Conservation (phyloP, 1,139 yeast species). For the Suhomyces bribrorum region DNA sequence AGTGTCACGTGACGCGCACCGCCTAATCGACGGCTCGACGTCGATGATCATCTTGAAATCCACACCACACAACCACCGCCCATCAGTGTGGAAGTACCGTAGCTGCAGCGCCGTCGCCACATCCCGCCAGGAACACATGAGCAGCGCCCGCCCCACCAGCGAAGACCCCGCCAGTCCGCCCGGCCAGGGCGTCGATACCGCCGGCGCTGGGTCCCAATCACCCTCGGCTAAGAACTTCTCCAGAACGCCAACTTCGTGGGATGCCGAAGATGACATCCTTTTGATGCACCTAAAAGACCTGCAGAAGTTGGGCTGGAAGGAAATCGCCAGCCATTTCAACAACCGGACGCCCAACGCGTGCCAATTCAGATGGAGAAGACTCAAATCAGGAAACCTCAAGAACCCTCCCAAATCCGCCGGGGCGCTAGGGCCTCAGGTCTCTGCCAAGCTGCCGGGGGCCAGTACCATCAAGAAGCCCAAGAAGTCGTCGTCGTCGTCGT, state of each 20-base stretch:
- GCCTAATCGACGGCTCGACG: conserved; percentile 12
- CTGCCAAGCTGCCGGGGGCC: conserved; percentile 10
- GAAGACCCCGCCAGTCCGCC: conserved; percentile 9
- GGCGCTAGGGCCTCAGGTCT: conserved; percentile 18
- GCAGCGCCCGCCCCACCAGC: conserved; percentile 3
- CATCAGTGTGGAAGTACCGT: conserved; percentile 1
- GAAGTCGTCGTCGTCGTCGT: conserved; percentile 21
- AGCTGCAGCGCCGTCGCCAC: conserved; percentile 1
- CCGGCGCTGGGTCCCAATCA: conserved; percentile 7
- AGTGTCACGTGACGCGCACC: conserved; percentile 6
- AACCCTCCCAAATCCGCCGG: conserved; percentile 52
- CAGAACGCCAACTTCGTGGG: conserved; percentile 73
- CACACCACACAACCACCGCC: conserved; percentile 2
- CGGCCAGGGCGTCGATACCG: too few species aligned
- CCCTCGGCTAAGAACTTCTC: conserved; percentile 21
- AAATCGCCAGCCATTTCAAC: conserved; percentile 64
- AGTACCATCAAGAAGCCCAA: conserved; percentile 24
- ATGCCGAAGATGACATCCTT: conserved; percentile 67
- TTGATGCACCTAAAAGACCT: conserved; percentile 70
- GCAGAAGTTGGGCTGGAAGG: conserved; percentile 76
- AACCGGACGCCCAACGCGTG: conserved; percentile 78
- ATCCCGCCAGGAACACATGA: conserved; percentile 3
- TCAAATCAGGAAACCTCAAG: conserved; percentile 64
- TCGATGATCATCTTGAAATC: conserved; percentile 14
- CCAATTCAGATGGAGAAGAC: conserved; percentile 76